Evolutionary conservation across 257 asterid genomes (phyloP).

Genomic region (Gentiana dahurica): DNA sequence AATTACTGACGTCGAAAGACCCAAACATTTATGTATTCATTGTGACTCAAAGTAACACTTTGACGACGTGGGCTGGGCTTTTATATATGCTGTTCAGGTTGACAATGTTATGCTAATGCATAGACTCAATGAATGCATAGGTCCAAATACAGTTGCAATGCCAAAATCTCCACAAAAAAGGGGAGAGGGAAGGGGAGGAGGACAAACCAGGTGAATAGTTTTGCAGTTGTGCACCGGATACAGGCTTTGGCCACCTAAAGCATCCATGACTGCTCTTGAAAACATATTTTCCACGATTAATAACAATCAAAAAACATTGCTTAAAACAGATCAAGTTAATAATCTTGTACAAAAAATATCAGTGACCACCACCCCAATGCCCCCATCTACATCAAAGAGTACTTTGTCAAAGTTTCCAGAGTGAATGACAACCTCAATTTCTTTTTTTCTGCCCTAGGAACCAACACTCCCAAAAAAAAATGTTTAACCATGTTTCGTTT

Average conservation of each 20-base stretch:
- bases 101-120: slow-evolving; percentile 5
- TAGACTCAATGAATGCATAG: neutral
- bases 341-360: slow-evolving; percentile 51
- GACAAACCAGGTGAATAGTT: slow-evolving; percentile 79
- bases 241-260: slow-evolving; percentile 49
- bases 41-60: too few species aligned
- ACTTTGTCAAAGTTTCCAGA: neutral
- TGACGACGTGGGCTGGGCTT: too few species aligned
- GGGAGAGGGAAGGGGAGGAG: slow-evolving; percentile 2
- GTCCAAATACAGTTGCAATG: neutral
- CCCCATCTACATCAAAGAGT: neutral
- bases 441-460: too few species aligned
- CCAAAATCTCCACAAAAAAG: neutral
- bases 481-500: too few species aligned
- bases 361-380: slow-evolving; percentile 12
- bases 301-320: neutral
- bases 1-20: neutral
- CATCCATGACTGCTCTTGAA: slow-evolving; percentile 54
- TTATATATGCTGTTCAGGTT: neutral
- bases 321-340: neutral
- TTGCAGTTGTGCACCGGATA: slow-evolving; percentile 83
- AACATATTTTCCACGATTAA: slow-evolving; percentile 2
- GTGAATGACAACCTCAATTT: neutral
- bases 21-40: too few species aligned
- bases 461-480: too few species aligned